Percentiles rank a stretch among this genome's conserved stretches.
Evolutionary conservation across 106 monocot species (phyloP).

Genomic region (Amphibolis antarctica): DNA sequence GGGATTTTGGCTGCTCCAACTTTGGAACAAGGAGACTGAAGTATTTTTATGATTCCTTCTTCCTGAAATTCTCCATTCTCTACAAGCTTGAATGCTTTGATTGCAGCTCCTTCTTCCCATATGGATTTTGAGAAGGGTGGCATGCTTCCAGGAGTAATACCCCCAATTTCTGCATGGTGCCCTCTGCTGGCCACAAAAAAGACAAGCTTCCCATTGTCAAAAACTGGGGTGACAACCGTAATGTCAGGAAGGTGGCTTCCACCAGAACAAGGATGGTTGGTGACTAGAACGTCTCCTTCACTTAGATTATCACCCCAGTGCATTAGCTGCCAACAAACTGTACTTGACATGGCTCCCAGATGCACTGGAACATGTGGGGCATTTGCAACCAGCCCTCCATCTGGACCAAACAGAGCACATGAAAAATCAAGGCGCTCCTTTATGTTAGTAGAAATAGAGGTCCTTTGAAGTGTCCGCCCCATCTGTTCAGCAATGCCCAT

Average conservation of each 20-base stretch:
- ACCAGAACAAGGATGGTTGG: conserved; percentile 92
- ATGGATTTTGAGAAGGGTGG: conserved; percentile 88
- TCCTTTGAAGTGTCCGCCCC: conserved; percentile 94
- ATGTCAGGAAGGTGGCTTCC: conserved; percentile 97
- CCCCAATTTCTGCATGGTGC: conserved; percentile 95
- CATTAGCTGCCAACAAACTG: conserved; percentile 67
- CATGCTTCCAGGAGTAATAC: conserved; percentile 95
- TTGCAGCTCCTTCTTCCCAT: conserved; percentile 91
- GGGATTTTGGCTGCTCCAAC: conserved; percentile 33
- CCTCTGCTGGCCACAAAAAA: conserved; percentile 97
- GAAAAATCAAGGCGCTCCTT: conserved; percentile 95
- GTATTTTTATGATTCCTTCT: conserved; percentile 48
- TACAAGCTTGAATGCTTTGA: conserved; percentile 90
- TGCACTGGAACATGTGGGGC: conserved; percentile 98
- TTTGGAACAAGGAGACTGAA: conserved; percentile 35
- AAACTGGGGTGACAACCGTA: conserved; percentile 90
- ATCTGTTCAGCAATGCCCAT: conserved; percentile 99
- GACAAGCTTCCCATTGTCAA: conserved; percentile 56
- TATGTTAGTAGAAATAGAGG: conserved; percentile 91
- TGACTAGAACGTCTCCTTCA: conserved; percentile 87
- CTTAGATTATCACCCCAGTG: conserved; percentile 68
- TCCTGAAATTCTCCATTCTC: conserved; percentile 74
- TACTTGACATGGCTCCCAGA: conserved; percentile 89
- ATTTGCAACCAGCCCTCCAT: conserved; percentile 97
- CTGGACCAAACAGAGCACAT: conserved; percentile 85